These are phyloP conservation scores for Leishmania mexicana DNA, from an alignment of 208 protist genomes.

Conservation along the genomic window DNA sequence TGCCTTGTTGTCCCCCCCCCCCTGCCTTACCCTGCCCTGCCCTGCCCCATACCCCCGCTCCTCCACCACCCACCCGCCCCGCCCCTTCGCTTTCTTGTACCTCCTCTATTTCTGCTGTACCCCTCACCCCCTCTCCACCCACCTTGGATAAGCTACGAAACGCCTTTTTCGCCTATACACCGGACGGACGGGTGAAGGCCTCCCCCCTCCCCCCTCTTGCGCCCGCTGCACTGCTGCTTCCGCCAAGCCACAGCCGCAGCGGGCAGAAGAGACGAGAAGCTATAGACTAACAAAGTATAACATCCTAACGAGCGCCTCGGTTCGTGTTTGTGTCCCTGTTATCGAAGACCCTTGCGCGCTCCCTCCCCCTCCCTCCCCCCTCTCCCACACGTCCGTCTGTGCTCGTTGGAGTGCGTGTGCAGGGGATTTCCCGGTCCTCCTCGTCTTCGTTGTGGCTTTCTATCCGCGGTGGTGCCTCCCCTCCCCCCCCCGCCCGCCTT, in stretches of 20 bases:
- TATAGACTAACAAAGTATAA: too few relatives aligned
- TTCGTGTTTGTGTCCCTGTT: constrained; percentile 12
- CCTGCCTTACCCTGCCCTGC: too few relatives aligned
- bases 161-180: not conserved
- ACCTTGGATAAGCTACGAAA: not conserved
- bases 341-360: too few relatives aligned
- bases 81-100: not conserved
- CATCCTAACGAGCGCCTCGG: too few relatives aligned
- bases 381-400: not conserved
- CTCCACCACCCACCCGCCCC: not conserved
- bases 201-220: not conserved
- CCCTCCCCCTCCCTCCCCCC: not conserved
- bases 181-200: not conserved
- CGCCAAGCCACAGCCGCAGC: too few relatives aligned
- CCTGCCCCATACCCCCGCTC: not conserved
- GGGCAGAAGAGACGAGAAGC: not conserved
- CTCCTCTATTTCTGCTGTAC: not conserved
- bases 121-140: not conserved
- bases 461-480: too few relatives aligned
- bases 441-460: too few relatives aligned
- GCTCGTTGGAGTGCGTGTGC: too few relatives aligned
- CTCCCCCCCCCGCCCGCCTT: too few relatives aligned
- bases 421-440: too few relatives aligned
- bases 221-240: not conserved
- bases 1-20: not conserved